These are phyloP conservation scores for Calonectria fujianensis DNA, from an alignment of 2,329 filamentous ascomycete species.

Conservation along the genomic window DNA sequence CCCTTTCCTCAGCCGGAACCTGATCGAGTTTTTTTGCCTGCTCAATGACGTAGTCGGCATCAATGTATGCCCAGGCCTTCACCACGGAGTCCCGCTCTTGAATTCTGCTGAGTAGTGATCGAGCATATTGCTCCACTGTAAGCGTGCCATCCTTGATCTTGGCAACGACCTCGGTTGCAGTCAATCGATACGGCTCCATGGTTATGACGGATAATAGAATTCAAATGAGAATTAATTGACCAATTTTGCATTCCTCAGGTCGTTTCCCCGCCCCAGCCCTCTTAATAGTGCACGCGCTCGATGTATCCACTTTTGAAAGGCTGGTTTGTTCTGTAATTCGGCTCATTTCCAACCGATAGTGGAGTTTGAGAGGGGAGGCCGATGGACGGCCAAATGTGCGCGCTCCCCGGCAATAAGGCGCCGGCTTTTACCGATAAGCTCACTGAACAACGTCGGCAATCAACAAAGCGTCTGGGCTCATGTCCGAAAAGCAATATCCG, in stretches of 20 bases:
- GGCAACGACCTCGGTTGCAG: slow-evolving; percentile 64
- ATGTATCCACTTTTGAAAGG: background rate
- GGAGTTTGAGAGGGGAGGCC: slow-evolving; percentile 10
- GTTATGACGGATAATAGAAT: background rate
- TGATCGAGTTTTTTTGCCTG: slow-evolving; percentile 70
- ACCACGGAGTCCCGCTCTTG: slow-evolving; percentile 64
- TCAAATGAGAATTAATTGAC: background rate
- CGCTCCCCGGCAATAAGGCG: slow-evolving; percentile 4
- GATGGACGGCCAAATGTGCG: background rate
- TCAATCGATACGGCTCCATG: slow-evolving; percentile 50
- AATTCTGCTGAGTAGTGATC: slow-evolving; percentile 67
- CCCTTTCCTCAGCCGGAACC: slow-evolving; percentile 67
- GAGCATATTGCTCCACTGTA: slow-evolving; percentile 70
- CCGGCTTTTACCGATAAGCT: slow-evolving; percentile 11
- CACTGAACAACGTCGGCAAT: too few relatives aligned
- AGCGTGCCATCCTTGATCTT: slow-evolving; percentile 63
- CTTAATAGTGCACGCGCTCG: background rate
- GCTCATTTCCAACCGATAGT: slow-evolving; percentile 29
- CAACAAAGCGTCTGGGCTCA: background rate
- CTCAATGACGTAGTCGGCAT: slow-evolving; percentile 65
- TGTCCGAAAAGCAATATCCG: too few relatives aligned
- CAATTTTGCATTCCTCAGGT: background rate
- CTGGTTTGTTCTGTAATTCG: background rate
- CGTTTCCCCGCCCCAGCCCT: slow-evolving; percentile 17
- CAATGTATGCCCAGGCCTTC: slow-evolving; percentile 70